These are phyloP conservation scores for Heliamphora exappendiculata DNA, from an alignment of 148 eudicot species.

Conservation along the genomic window DNA sequence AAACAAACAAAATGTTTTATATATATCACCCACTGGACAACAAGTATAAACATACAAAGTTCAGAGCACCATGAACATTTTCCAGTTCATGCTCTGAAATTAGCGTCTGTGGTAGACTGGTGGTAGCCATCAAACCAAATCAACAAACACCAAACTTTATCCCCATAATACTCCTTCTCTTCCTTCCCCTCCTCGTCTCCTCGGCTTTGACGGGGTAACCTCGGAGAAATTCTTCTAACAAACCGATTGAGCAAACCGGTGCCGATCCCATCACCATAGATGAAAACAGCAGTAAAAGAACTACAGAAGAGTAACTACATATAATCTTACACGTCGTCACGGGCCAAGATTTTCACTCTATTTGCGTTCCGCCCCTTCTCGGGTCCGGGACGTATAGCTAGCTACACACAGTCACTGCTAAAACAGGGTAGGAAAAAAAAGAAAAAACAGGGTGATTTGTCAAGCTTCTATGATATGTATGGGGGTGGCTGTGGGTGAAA, in stretches of 20 bases:
- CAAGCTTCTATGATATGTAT: constrained; percentile 23
- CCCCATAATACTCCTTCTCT: background rate
- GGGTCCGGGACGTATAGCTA: constrained; percentile 18
- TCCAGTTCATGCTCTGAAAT: constrained; percentile 16
- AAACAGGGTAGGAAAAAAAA: constrained; percentile 2
- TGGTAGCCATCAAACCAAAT: background rate
- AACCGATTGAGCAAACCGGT: too few relatives aligned
- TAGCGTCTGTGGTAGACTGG: constrained; percentile 8
- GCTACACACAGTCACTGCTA: constrained; percentile 22
- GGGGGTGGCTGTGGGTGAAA: constrained; percentile 8
- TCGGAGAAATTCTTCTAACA: background rate
- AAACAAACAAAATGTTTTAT: constrained; percentile 16
- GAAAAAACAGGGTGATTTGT: constrained; percentile 14
- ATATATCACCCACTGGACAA: constrained; percentile 5
- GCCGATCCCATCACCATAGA: too few relatives aligned
- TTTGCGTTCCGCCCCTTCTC: constrained; percentile 5
- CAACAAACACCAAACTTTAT: constrained; percentile 2
- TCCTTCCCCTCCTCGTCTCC: constrained; percentile 8
- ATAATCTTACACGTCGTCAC: background rate
- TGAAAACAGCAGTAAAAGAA: background rate
- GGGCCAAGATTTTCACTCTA: background rate
- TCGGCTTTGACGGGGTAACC: background rate
- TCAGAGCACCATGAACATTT: constrained; percentile 16
- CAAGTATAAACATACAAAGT: constrained; percentile 14
- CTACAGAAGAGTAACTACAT: background rate